Evolutionary conservation across 495 filamentous ascomycete species (phyloP).

Genomic region (Tuber melanosporum): DNA sequence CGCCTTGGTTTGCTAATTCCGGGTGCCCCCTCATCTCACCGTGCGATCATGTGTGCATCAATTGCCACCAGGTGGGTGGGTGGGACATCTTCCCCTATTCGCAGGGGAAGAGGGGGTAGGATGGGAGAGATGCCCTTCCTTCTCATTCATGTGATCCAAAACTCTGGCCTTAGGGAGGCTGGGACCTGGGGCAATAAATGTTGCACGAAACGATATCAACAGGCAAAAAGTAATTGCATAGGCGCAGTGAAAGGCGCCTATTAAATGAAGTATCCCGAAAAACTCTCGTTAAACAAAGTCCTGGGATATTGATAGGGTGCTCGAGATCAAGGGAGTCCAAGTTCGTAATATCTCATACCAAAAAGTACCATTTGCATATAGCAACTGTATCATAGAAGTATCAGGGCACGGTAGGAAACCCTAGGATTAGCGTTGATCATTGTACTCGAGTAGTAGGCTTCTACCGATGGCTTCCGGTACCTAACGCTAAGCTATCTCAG

Average conservation of each 20-base stretch:
- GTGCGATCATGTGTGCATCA: not conserved
- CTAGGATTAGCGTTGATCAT: not conserved
- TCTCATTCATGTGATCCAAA: not conserved
- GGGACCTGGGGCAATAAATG: not conserved
- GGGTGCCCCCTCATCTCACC: slow-evolving; percentile 2
- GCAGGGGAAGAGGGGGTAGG: not conserved
- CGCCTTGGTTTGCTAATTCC: slow-evolving; percentile 13
- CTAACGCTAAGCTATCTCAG: not conserved
- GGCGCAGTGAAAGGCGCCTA: not conserved
- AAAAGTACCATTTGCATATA: not conserved
- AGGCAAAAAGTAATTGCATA: not conserved
- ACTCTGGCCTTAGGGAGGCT: not conserved
- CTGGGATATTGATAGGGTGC: not conserved
- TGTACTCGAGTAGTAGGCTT: not conserved
- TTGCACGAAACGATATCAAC: not conserved
- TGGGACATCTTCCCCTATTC: not conserved
- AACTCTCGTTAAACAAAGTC: not conserved
- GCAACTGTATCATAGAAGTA: not conserved
- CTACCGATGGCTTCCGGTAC: not conserved
- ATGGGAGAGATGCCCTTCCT: not conserved
- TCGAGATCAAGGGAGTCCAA: not conserved
- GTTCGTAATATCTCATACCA: not conserved
- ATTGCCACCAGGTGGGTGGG: not conserved
- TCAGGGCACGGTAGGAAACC: not conserved
- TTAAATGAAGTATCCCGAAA: not conserved